Evolutionary conservation across 495 filamentous ascomycete species (phyloP), one percentile per base, ranked within the genome.

Genomic region (Penicillium robsamsonii): DNA sequence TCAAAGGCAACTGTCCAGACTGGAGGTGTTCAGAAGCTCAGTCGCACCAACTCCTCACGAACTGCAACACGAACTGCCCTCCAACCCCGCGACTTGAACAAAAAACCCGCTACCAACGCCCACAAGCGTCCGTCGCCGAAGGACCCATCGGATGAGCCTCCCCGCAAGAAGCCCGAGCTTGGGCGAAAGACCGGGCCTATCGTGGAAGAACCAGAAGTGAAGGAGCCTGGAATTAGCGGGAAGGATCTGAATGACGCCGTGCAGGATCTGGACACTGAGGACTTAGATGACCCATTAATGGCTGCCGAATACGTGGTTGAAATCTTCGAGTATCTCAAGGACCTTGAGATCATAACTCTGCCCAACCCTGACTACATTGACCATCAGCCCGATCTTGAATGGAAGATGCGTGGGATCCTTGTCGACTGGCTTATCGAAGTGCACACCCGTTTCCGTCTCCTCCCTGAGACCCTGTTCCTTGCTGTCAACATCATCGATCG

Each of bases 381-480:
- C 5, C 87, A 92, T 68, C 94, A 98, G 67, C 86, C 88, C 24
- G 91, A 97, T 58, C 79, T 98, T 3, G 92, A 96, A 72, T 98
- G 94, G 94, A 94, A 96, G 78, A 96, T 96, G 79, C 90, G 94
- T 63, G 94, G 92, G 42, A 96, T 98, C 59, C 85, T 98, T 51
- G 86, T 97, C 55, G 95, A 98, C 79, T 98, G 94, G 94, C 81
- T 98, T 52, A 91, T 98, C 59, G 94, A 98, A 71, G 94, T 98
- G 42, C 94, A 98, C 78, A 95, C 90, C 20, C 88, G 93, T 47
- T 98, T 98, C 80, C 90, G 92, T 56, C 86, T 98, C 22, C 85
- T 98, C 13, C 94, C 94, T n/a, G 94, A 98, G 75, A 98, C 94
- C 5, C 79, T 98, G 40, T 98, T 97, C 79, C 86, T 98, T 18